phyloP scores from a whole-genome alignment of 495 filamentous ascomycete genomes.

The Aspergillus sclerotiicarbonarius region DNA sequence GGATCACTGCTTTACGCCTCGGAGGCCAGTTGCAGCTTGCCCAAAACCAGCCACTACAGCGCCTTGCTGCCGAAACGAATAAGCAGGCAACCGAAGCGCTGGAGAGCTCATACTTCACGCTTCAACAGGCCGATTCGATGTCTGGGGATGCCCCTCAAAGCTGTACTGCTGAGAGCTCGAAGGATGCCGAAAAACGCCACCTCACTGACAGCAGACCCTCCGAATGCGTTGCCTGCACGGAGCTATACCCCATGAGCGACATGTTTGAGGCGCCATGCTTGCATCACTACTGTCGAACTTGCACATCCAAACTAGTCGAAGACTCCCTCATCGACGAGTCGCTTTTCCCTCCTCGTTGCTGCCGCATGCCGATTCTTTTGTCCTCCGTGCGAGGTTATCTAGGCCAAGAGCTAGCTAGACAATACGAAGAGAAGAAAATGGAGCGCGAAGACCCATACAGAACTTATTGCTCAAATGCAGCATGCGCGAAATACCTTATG shows the following conservation, averaged over 20 bases:
- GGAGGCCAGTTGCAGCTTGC: neutral
- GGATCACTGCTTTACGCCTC: conserved; percentile 3
- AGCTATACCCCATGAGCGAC: neutral
- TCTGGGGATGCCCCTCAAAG: neutral
- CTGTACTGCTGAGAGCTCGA: conserved; percentile 2
- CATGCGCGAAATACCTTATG: conserved; percentile 32
- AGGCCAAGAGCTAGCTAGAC: neutral
- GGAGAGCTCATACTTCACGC: neutral
- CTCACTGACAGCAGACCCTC: neutral
- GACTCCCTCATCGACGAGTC: conserved; percentile 29
- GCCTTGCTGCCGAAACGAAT: neutral
- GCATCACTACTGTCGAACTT: conserved; percentile 36
- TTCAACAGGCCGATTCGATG: neutral
- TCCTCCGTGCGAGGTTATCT: conserved; percentile 18
- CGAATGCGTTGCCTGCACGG: conserved; percentile 17
- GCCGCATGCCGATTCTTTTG: conserved; percentile 23
- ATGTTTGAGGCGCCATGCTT: conserved; percentile 26
- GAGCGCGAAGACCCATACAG: conserved; percentile 26
- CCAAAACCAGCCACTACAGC: neutral
- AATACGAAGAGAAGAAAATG: conserved; percentile 18
- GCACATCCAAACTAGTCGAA: conserved; percentile 29
- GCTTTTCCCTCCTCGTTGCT: conserved; percentile 42
- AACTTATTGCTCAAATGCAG: conserved; percentile 28
- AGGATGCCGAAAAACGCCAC: neutral
- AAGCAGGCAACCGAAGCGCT: neutral